Conservation (phyloP, 1,284 basidiomycete genomes). For the Boletus coffeatus region DNA sequence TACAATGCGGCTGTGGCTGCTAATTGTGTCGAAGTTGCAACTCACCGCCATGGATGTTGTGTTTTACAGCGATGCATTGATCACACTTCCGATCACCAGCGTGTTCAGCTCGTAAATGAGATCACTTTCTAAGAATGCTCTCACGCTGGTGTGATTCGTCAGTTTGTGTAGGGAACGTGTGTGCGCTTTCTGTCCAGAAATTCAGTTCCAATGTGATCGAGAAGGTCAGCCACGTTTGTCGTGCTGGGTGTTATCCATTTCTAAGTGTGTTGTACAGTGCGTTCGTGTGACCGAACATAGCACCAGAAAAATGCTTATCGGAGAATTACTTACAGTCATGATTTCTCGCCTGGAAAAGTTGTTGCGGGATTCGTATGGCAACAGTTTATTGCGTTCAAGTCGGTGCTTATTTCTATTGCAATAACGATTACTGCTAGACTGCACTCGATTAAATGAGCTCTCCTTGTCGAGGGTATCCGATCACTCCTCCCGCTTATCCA, state of each 20-base stretch:
- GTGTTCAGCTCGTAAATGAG: conserved; percentile 96
- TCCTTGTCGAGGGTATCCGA: conserved; percentile 91
- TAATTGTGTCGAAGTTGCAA: conserved; percentile 99
- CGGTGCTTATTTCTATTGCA: conserved; percentile 16
- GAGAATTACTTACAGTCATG: conserved; percentile 82
- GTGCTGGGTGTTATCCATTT: neutral
- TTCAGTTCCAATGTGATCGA: conserved; percentile 96
- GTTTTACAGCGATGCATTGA: conserved; percentile 99
- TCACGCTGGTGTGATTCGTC: conserved; percentile 93
- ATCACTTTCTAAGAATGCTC: conserved; percentile 90
- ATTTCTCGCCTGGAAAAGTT: conserved; percentile 88
- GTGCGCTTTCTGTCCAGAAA: conserved; percentile 97
- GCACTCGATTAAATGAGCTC: conserved; percentile 90
- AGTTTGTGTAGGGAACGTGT: conserved; percentile 95
- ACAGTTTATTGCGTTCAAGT: conserved; percentile 83
- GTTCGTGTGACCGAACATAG: conserved; percentile 95
- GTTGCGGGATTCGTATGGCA: conserved; percentile 90
- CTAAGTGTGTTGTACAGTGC: conserved; percentile 53
- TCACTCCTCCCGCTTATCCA: conserved; percentile 95
- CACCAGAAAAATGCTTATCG: conserved; percentile 92
- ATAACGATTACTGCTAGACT: conserved; percentile 48
- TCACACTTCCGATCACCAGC: conserved; percentile 94
- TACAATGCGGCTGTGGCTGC: conserved; percentile 95
- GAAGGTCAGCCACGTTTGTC: conserved; percentile 49
- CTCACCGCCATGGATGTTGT: conserved; percentile 98